These are phyloP conservation scores for Cercospora sp. DNA, from an alignment of 2,329 filamentous ascomycete species.

Conservation along the genomic window DNA sequence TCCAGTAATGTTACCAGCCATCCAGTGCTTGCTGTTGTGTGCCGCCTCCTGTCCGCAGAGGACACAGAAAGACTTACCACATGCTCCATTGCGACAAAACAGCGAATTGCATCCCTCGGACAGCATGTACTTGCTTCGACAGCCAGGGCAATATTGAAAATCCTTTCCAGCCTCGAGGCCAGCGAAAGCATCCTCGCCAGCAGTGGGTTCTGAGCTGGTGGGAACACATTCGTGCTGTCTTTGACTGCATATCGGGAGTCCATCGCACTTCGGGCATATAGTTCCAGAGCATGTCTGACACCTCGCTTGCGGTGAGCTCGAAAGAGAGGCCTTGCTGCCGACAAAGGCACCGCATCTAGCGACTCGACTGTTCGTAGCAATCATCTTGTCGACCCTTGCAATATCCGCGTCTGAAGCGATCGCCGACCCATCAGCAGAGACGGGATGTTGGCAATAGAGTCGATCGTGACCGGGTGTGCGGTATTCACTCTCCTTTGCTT, in stretches of 20 bases:
- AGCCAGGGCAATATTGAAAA: neutral
- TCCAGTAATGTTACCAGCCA: neutral
- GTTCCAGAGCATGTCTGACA: neutral
- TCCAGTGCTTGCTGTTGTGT: constrained; percentile 4
- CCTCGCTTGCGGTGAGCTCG: neutral
- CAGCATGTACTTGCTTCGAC: neutral
- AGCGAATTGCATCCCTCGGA: neutral
- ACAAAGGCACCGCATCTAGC: neutral
- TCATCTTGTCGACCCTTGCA: neutral
- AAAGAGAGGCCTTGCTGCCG: neutral
- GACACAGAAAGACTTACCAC: constrained; percentile 1
- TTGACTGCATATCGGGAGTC: neutral
- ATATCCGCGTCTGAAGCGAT: neutral
- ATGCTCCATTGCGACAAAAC: neutral
- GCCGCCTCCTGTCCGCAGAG: constrained; percentile 8
- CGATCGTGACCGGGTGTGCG: neutral
- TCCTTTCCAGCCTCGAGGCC: neutral
- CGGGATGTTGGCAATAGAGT: neutral
- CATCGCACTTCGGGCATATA: neutral
- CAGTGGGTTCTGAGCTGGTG: neutral
- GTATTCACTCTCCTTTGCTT: neutral
- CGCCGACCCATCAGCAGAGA: neutral
- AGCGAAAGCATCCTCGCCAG: neutral
- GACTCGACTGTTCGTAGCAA: neutral
- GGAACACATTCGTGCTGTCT: neutral